Evolutionary conservation across 345 rosid genomes (phyloP), one percentile per base, ranked within the genome.

Genomic region (Acer negundo): DNA sequence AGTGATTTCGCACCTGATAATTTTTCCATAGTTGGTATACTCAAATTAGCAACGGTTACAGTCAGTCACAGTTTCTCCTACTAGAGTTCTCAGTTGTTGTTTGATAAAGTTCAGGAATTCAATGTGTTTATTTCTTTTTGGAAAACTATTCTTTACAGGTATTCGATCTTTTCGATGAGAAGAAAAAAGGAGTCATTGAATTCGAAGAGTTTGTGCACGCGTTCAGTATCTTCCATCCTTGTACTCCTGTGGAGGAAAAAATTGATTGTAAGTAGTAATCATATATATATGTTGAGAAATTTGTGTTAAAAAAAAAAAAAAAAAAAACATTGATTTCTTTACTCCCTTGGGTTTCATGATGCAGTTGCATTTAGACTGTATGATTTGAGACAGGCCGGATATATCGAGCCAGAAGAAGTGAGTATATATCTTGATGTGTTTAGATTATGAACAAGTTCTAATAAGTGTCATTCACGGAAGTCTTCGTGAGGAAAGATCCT

Each of bases 281-380:
- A 35, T 35, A 28, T 40, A 3, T n/a, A 8, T 23, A 64, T 20
- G 19, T 19, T 72, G 10, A 4, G 62, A 26, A 47, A 6, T 53
- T 22, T 56, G 20, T 62, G 66, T 65, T 68, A 58, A 76, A 74
- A 59, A 59, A 20, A 20, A 59, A 59, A 20, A 20, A 59, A 59
- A 20, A 20, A n/a, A 59, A 59, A 20, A 20, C 31, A 35, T 23
- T 67, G 68, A 19, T 42, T 71, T 70, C 17, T 56, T 63, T 59
- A 8, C 49, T 44, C 55, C 28, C 12, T 67, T 26, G 64, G 69
- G 46, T 70, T 78, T 28, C 46, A 35, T 35, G 38, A 26, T 82
- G 81, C 88, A 83, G 88, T 83, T 62, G 79, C 88, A 38, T 83
- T 85, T 72, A 79, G 83, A 80, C 73, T 85, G 42, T 81, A 83